Percentiles rank a stretch among this genome's conserved stretches.
phyloP scores from a whole-genome alignment of 345 rosid genomes.

The thale cress (Arabidopsis thaliana) region TAIR10.1 NC_003075.7:16926001-16926500 shows the following conservation, averaged over 20 bases:
- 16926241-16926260: slow-evolving; percentile 15
- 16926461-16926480: neutral
- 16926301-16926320: neutral
- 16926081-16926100: slow-evolving; percentile 57
- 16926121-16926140: slow-evolving; percentile 69
- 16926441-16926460: neutral
- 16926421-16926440: neutral
- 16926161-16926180: slow-evolving; percentile 5
- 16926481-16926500: neutral
- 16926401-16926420: neutral
- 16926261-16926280: neutral
- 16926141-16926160: slow-evolving; percentile 50
- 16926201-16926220: slow-evolving; percentile 15
- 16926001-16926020: slow-evolving; percentile 19
- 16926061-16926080: slow-evolving; percentile 53
- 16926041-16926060: slow-evolving; percentile 54
- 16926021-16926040: slow-evolving; percentile 34
- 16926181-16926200: slow-evolving; percentile 21
- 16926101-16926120: slow-evolving; percentile 63
- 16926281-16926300: neutral
- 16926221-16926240: neutral
- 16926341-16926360: neutral
- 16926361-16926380: neutral
- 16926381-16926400: neutral
- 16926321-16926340: slow-evolving; percentile 5